phyloP scores from a whole-genome alignment of 2,329 filamentous ascomycete species.

The Aureobasidium sp. region DNA sequence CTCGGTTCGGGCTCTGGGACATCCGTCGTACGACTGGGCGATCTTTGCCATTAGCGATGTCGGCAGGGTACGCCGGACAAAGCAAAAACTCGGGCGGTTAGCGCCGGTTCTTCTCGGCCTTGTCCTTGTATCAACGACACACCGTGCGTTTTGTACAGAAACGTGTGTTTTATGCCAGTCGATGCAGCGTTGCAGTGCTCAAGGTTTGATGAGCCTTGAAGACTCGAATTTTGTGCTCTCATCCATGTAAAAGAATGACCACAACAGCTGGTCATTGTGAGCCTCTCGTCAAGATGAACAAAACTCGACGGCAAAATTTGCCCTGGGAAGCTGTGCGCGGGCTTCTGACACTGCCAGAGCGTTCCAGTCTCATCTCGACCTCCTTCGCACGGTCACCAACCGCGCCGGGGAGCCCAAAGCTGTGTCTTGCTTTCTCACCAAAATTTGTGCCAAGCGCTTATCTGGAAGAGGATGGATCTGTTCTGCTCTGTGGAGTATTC shows the following conservation, averaged over 20 bases:
- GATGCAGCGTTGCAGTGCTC: not conserved
- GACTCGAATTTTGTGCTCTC: not conserved
- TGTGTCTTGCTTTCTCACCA: not conserved
- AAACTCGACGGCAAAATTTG: not conserved
- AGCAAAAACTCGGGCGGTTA: not conserved
- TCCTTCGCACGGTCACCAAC: not conserved
- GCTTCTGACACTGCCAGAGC: conserved; percentile 3
- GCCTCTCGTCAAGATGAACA: not conserved
- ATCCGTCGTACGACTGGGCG: conserved; percentile 1
- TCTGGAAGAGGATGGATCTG: not conserved
- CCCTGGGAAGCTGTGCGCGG: not conserved
- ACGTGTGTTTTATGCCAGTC: not conserved
- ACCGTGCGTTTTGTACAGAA: not conserved
- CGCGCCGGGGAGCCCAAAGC: not conserved
- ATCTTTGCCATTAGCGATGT: conserved; percentile 8
- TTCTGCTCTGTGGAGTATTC: not conserved
- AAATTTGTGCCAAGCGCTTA: not conserved
- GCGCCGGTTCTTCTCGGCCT: not conserved
- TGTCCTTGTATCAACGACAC: not conserved
- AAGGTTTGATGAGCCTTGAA: not conserved
- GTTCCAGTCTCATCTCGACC: conserved; percentile 10
- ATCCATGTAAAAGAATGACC: not conserved
- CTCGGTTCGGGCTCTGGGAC: conserved; percentile 1
- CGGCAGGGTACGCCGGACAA: not conserved
- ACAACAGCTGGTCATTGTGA: not conserved